Evolutionary conservation across 2,329 filamentous ascomycete genomes (phyloP).

Genomic region (Chalaropsis ovoidea): DNA sequence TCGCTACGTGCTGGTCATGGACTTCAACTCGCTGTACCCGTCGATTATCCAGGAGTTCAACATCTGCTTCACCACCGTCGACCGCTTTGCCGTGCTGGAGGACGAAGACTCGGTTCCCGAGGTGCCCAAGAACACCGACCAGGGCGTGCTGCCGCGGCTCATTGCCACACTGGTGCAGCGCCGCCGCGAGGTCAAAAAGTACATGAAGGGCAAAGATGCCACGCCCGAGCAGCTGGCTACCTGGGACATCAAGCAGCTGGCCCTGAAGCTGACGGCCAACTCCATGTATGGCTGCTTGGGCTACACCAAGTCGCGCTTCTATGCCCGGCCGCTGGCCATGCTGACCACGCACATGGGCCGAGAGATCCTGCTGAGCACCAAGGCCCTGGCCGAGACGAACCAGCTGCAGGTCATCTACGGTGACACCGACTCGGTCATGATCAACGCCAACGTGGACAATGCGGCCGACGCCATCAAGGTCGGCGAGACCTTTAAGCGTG

Average conservation of each 20-base stretch:
- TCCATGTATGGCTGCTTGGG: constrained; percentile 99
- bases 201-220: constrained; percentile 91
- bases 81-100: constrained; percentile 52
- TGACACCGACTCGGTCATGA: constrained; percentile 99
- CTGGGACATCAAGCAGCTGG: constrained; percentile 97
- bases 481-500: constrained; percentile 86
- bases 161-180: constrained; percentile 86
- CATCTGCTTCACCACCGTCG: constrained; percentile 97
- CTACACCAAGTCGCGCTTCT: constrained; percentile 94
- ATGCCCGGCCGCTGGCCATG: constrained; percentile 86
- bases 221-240: constrained; percentile 78
- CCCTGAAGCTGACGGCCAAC: constrained; percentile 93
- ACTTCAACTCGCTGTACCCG: constrained; percentile 98
- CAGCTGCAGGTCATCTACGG: constrained; percentile 94
- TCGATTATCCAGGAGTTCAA: constrained; percentile 99
- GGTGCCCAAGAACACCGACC: constrained; percentile 64
- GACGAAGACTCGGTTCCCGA: constrained; percentile 85
- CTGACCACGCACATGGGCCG: constrained; percentile 95
- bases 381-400: constrained; percentile 85
- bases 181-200: constrained; percentile 80
- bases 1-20: constrained; percentile 98
- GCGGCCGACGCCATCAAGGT: constrained; percentile 84
- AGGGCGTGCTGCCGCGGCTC: constrained; percentile 78
- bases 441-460: constrained; percentile 95
- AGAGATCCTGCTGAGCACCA: constrained; percentile 92